Percentiles rank a stretch among this genome's conserved stretches.
Evolutionary conservation across 2,329 filamentous ascomycete species (phyloP).

Genomic region (Calonectria henricotiae): DNA sequence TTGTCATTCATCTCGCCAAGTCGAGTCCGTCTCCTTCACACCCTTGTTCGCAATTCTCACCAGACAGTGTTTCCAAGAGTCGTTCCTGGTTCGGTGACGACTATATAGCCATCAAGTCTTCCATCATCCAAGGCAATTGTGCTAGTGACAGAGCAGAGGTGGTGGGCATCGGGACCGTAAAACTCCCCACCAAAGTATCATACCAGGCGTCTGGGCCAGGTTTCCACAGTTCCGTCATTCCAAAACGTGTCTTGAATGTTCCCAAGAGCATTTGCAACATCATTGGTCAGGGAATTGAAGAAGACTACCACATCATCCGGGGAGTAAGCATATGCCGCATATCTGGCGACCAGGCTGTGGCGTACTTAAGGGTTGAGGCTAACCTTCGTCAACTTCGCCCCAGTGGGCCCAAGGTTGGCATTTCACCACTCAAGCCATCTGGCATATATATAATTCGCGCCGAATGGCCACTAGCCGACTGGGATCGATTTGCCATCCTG

Average conservation of each 20-base stretch:
- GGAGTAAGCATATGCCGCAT: constrained; percentile 2
- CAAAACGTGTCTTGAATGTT: constrained; percentile 45
- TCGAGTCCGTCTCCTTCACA: too few relatives aligned
- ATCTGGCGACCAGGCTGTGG: background rate
- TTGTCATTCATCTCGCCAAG: too few relatives aligned
- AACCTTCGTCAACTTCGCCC: constrained; percentile 17
- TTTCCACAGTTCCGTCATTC: constrained; percentile 13
- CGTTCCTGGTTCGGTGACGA: constrained; percentile 38
- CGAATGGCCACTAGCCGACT: constrained; percentile 9
- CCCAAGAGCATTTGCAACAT: constrained; percentile 29
- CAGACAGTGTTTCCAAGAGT: constrained; percentile 37
- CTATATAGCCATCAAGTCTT: constrained; percentile 23
- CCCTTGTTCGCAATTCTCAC: background rate
- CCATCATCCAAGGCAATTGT: background rate
- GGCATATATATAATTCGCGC: background rate
- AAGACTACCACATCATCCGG: background rate
- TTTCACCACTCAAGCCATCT: constrained; percentile 11
- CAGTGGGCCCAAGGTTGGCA: constrained; percentile 26
- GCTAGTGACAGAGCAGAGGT: constrained; percentile 3
- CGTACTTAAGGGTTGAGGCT: constrained; percentile 7
- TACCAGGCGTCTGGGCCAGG: constrained; percentile 8
- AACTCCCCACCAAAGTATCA: constrained; percentile 23
- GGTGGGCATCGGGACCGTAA: constrained; percentile 30
- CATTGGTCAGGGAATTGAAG: constrained; percentile 8
- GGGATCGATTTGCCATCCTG: background rate